Conservation (phyloP, 345 rosid genomes). For the Cardamine chenopodiifolia region DNA sequence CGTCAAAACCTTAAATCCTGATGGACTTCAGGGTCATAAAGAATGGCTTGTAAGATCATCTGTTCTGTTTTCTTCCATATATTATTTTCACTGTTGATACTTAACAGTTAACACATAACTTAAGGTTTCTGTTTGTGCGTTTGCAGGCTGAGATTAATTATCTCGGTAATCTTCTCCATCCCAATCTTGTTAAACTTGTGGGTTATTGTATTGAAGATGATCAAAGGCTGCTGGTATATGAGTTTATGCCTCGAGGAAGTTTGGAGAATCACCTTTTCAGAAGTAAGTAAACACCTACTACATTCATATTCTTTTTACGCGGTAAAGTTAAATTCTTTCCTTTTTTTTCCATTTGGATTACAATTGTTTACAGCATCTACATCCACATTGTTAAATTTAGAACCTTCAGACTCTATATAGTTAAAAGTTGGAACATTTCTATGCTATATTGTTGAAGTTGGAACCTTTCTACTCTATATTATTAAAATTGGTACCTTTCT, state of each 20-base stretch:
- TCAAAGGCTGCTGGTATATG: constrained; percentile 65
- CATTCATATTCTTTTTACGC: background rate
- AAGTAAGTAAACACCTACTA: constrained; percentile 44
- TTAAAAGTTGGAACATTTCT: background rate
- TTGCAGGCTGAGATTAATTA: constrained; percentile 77
- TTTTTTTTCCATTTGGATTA: background rate
- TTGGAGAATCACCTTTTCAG: constrained; percentile 72
- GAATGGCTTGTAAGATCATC: constrained; percentile 88
- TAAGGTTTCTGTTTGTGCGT: constrained; percentile 17
- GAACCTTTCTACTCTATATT: background rate
- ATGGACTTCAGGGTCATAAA: constrained; percentile 98
- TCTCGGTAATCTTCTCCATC: constrained; percentile 66
- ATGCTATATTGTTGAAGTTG: background rate
- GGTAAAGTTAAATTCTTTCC: background rate
- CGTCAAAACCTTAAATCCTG: constrained; percentile 94
- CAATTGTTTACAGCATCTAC: background rate
- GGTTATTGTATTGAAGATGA: constrained; percentile 70
- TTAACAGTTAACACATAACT: background rate
- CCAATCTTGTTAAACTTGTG: constrained; percentile 60
- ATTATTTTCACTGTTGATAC: background rate
- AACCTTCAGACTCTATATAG: background rate
- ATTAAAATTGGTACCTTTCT: background rate
- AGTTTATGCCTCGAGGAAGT: constrained; percentile 76
- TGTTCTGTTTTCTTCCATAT: constrained; percentile 1
- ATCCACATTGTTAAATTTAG: background rate